Evolutionary conservation across 1,139 yeast genomes (phyloP), one percentile per base, ranked within the genome.

Genomic region (Magnusiomyces magnusii): DNA sequence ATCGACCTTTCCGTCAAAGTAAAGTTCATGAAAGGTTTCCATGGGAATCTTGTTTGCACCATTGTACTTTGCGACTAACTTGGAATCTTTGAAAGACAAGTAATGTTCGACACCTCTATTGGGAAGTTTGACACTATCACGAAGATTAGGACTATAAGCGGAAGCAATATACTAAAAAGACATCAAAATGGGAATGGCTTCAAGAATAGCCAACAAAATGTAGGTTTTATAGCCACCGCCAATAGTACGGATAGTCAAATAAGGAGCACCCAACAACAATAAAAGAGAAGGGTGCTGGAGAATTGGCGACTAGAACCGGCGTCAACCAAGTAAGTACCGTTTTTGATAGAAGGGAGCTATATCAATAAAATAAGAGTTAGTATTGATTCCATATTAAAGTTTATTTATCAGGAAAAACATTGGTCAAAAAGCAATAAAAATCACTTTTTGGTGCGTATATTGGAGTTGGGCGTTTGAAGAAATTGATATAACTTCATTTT

Each of bases 1-100:
- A 52, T 86, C 80, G 60, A 90, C 96, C 75, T 89, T 87, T 66
- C 86, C 86, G 61, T 81, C 92, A 72, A 90, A 90, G 76, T 82
- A 91, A 66, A 88, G 80, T 75, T 90, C 95, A 69, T 87, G 93
- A 85, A 91, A 90, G 21, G 96, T 89, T 75, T 90, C 96, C 83
- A 88, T 86, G 67, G 97, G 96, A 69, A 90, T 87, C 77, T 90
- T 90, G 69, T 79, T 77, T 67, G 77, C 71, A 60, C 95, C 96
- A 58, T 76, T 75, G 76, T 90, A 90, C 77, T 87, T 86, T 56
- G 80, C 78, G 69, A 84, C 84, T 67, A 88, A 78, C 67, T 81
- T 89, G 1, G 81, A 83, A 64, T 87, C 87, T 74, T 89, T 95
- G 80, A 86, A 90, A 68, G 86, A 89, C 67, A 91, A 77, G 75